Evolutionary conservation across 139 green algal genomes (phyloP).

Genomic region (Chlamydomonas asymmetrica): DNA sequence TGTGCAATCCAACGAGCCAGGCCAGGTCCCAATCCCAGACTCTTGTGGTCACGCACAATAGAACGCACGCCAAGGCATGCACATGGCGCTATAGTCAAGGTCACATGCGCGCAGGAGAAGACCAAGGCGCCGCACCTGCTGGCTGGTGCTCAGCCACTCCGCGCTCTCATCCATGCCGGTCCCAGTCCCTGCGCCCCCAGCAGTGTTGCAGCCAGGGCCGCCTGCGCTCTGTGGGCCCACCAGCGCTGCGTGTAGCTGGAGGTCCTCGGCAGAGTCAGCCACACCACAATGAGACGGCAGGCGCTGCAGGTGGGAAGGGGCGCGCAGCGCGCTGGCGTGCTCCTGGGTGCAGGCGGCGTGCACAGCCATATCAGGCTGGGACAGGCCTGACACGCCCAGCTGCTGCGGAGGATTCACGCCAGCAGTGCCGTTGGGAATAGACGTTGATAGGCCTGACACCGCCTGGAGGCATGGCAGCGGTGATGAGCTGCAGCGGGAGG

Average conservation of each 20-base stretch:
- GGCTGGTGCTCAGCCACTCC: conserved; percentile 26
- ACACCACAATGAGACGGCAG: neutral
- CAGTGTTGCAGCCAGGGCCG: neutral
- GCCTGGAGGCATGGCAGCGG: no score
- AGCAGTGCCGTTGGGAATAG: neutral
- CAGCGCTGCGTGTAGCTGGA: neutral
- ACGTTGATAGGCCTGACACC: neutral
- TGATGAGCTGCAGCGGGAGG: no score
- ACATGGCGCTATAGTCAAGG: conserved; percentile 14
- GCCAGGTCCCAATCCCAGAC: neutral
- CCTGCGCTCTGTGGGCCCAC: neutral
- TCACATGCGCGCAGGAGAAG: conserved; percentile 10
- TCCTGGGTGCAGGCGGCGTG: no score
- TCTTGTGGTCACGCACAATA: neutral
- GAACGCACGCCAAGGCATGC: neutral
- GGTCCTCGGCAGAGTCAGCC: conserved; percentile 16
- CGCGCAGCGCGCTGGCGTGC: neutral
- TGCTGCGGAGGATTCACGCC: neutral
- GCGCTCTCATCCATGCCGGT: neutral
- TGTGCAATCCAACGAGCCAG: no score
- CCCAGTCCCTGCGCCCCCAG: neutral
- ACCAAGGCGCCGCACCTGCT: conserved; percentile 13
- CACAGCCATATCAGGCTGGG: neutral
- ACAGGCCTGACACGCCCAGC: neutral
- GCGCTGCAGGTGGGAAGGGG: neutral